Conservation (phyloP, 1,139 yeast species). For the Saccharomyces hybrid region DNA sequence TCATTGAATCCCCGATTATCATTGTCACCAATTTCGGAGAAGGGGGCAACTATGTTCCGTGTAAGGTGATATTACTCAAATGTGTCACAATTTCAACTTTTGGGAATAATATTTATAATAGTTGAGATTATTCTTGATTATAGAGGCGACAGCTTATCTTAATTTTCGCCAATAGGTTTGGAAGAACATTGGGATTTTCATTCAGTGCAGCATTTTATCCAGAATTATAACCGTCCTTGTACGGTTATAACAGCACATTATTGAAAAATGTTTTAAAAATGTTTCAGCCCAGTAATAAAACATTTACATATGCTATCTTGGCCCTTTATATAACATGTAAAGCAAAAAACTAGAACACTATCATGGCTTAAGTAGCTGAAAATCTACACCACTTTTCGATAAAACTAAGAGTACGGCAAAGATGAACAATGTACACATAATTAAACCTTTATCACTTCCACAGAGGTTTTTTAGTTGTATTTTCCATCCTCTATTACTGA, state of each 20-base stretch:
- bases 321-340: background rate
- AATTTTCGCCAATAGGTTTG: background rate
- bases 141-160: background rate
- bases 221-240: background rate
- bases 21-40: background rate
- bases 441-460: slow-evolving; percentile 8
- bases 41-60: background rate
- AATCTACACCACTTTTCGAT: background rate
- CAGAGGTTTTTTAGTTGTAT: slow-evolving; percentile 9
- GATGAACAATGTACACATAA: background rate
- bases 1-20: background rate
- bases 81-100: background rate
- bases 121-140: background rate
- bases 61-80: background rate
- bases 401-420: background rate
- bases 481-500: slow-evolving; percentile 11
- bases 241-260: background rate
- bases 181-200: no score
- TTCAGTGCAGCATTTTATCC: background rate
- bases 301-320: background rate
- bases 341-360: background rate
- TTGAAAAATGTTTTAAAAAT: background rate
- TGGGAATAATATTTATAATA: background rate
- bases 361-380: background rate
- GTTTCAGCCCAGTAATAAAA: background rate